These are phyloP conservation scores for Alternaria sp. DNA, from an alignment of 2,329 filamentous ascomycete genomes.

Conservation along the genomic window DNA sequence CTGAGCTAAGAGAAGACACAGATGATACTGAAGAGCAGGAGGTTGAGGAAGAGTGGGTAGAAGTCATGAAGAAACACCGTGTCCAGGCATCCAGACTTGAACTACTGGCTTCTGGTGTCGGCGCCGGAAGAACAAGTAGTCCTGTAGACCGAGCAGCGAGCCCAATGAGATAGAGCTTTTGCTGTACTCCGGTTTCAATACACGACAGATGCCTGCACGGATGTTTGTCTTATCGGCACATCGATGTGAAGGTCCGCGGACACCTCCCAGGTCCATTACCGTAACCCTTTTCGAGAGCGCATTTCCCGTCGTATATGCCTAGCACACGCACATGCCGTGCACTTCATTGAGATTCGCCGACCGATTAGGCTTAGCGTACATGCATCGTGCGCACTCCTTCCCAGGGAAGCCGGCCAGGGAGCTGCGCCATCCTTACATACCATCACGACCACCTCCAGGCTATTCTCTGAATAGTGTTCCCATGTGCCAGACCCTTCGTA, in stretches of 20 bases:
- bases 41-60: constrained; percentile 75
- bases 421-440: background rate
- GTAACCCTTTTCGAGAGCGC: background rate
- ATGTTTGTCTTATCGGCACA: background rate
- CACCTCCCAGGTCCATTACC: accelerated
- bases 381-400: background rate
- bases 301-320: background rate
- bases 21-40: constrained; percentile 46
- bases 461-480: too few relatives aligned
- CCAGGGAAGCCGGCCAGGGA: background rate
- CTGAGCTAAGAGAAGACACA: constrained; percentile 46
- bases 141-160: constrained; percentile 12
- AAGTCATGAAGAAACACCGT: constrained; percentile 86
- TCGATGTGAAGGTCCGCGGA: background rate
- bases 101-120: constrained; percentile 53
- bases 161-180: background rate
- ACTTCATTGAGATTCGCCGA: background rate
- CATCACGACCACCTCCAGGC: too few relatives aligned
- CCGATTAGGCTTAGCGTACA: background rate
- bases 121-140: constrained; percentile 35
- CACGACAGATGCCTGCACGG: background rate
- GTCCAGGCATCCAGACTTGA: constrained; percentile 81
- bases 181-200: background rate
- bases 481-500: too few relatives aligned
- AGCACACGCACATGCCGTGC: background rate